Conservation (phyloP, 805 yeast genomes). For the Candida parachauliodes region DNA sequence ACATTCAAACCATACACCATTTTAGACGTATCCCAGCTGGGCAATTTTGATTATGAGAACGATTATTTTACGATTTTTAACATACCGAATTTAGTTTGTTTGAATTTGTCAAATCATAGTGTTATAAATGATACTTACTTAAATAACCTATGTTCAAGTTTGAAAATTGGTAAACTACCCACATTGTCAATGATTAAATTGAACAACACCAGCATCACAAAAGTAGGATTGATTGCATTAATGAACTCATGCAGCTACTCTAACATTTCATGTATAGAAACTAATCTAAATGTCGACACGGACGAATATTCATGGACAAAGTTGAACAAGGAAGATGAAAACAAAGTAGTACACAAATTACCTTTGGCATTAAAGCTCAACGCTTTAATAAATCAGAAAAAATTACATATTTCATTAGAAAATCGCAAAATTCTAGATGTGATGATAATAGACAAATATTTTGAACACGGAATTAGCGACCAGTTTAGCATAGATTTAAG, state of each 20-base stretch:
- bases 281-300: constrained; percentile 1
- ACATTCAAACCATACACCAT: constrained; percentile 18
- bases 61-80: constrained; percentile 24
- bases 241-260: constrained; percentile 6
- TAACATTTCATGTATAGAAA: constrained; percentile 8
- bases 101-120: constrained; percentile 27
- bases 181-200: constrained; percentile 22
- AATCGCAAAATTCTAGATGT: constrained; percentile 1
- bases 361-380: constrained; percentile 25
- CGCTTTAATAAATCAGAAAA: constrained; percentile 2
- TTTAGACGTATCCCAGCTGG: constrained; percentile 23
- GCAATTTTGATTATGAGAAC: constrained; percentile 13
- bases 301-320: constrained; percentile 1
- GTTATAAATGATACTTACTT: constrained; percentile 30
- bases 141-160: constrained; percentile 18
- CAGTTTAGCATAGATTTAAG: not conserved
- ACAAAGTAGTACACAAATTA: constrained; percentile 10
- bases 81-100: constrained; percentile 22
- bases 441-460: constrained; percentile 1
- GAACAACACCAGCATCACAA: constrained; percentile 17
- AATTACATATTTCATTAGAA: not conserved
- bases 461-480: not conserved
- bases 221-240: constrained; percentile 13
- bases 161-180: constrained; percentile 14
- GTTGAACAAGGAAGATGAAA: not conserved